Evolutionary conservation across 805 yeast genomes (phyloP), one percentile per base, ranked within the genome.

Genomic region (Lachancea meyersii): DNA sequence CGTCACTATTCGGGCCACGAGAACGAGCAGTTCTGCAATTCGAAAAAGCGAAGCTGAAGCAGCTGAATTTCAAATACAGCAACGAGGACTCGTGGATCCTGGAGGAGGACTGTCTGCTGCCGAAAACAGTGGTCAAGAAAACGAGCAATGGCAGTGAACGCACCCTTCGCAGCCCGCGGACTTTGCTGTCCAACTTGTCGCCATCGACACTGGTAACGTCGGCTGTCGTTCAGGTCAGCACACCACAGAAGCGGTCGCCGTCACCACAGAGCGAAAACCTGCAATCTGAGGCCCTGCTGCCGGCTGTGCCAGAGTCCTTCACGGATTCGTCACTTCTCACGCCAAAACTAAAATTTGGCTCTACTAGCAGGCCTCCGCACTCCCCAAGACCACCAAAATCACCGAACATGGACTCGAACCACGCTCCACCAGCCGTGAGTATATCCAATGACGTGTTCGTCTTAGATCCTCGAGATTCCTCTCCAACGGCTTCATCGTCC

Each of bases 11-110:
- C 26, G 18, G 21, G 5, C 21, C 52, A 17, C 50, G 48, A 20
- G 53, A 54, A 43, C 47, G 56, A 26, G 58, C 58, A n/a, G 35
- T 51, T 11, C 32, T 54, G 19, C 58, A 54, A 35, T 54, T 54
- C 39, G 55, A 55, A 11, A 51, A 48, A 37, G 43, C 46, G 4
- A 48, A 47, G 24, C 46, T 51, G 16, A 53, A 51, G 28, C 52
- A 55, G 4, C 24, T 46, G 13, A 31, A 43, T 21, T 35, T 46
- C 31, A 38, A 36, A 21, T 40, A 43, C 26, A 32, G 44, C 18
- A 24, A 23, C 21, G 38, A 27, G 13, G 32, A 35, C 23, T 16
- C 35, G 11, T 30, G 28, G 28, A 22, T 18, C 9, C 10, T 30
- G 10, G 27, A 31, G 14, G 35, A 34, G 8, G 37, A 34, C 4